Percentiles rank a stretch among this genome's conserved stretches.
phyloP scores from a whole-genome alignment of 768 basidiomycete species.

The Chalciporus pseudorubinellus region DNA sequence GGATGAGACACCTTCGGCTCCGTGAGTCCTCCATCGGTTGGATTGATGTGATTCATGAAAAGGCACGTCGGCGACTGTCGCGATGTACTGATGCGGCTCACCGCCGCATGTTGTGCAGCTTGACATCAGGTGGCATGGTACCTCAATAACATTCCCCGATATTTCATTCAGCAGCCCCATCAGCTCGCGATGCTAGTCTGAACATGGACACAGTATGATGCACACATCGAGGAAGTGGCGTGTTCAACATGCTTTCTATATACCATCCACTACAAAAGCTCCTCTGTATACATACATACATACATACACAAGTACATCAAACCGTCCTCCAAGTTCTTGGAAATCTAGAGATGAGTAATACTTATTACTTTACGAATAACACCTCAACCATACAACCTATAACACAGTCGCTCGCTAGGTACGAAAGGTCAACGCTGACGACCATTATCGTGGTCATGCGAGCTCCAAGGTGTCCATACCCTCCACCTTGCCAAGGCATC shows the following conservation, averaged over 20 bases:
- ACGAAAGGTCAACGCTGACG: not conserved
- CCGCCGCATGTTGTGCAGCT: not conserved
- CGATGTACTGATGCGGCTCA: not conserved
- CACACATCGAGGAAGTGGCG: not conserved
- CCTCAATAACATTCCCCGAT: not conserved
- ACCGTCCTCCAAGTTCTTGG: not conserved
- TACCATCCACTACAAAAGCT: not conserved
- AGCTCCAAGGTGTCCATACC: slow-evolving; percentile 18
- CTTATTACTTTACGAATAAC: not conserved
- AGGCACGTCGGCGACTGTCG: not conserved
- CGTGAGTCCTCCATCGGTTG: not conserved
- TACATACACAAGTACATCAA: not conserved
- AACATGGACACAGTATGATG: not conserved
- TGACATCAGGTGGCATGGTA: not conserved
- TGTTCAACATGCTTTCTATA: not conserved
- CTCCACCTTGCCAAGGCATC: slow-evolving; percentile 13
- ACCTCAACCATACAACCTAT: not conserved
- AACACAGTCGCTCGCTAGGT: not conserved
- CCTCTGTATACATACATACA: not conserved
- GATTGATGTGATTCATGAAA: not conserved
- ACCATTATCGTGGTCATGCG: not conserved
- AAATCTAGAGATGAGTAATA: not conserved
- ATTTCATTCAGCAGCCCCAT: not conserved
- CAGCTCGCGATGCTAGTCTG: not conserved
- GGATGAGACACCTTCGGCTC: not conserved